Conservation (phyloP, 2,329 filamentous ascomycete species). For the Fonsecaea erecta region DNA sequence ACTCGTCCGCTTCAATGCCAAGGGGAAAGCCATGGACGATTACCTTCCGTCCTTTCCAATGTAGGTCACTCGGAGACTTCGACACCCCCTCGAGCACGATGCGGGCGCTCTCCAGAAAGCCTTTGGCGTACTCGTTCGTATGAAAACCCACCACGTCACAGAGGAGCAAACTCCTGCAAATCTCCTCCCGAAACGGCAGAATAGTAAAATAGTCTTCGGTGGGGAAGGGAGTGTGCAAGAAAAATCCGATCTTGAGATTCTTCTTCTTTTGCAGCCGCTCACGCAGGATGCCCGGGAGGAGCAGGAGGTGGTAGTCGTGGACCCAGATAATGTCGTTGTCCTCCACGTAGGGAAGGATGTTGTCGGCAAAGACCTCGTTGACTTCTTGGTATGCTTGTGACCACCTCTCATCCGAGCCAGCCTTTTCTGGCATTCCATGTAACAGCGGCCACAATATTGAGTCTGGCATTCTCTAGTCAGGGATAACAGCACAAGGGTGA, state of each 20-base stretch:
- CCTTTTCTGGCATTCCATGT: slow-evolving; percentile 76
- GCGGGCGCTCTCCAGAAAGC: slow-evolving; percentile 88
- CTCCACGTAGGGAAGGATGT: slow-evolving; percentile 76
- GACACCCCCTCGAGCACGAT: slow-evolving; percentile 66
- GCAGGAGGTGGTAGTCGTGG: slow-evolving; percentile 95
- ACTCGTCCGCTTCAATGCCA: slow-evolving; percentile 93
- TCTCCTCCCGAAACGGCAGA: slow-evolving; percentile 80
- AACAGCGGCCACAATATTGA: slow-evolving; percentile 96
- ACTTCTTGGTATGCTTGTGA: slow-evolving; percentile 78
- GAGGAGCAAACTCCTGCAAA: slow-evolving; percentile 79
- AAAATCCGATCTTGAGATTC: slow-evolving; percentile 92
- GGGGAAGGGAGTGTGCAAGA: slow-evolving; percentile 92
- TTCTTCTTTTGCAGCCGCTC: slow-evolving; percentile 70
- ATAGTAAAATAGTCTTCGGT: slow-evolving; percentile 92
- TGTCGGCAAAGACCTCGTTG: slow-evolving; percentile 85
- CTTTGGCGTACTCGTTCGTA: slow-evolving; percentile 92
- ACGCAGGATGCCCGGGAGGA: slow-evolving; percentile 87
- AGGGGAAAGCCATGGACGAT: slow-evolving; percentile 91
- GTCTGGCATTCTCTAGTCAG: slow-evolving; percentile 57
- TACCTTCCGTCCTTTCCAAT: slow-evolving; percentile 80
- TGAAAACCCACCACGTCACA: slow-evolving; percentile 96
- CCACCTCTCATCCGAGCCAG: slow-evolving; percentile 86
- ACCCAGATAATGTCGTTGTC: slow-evolving; percentile 93
- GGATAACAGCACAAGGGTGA: not conserved
- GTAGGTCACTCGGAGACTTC: slow-evolving; percentile 72